Evolutionary conservation across 1,284 basidiomycete genomes (phyloP), one percentile per base, ranked within the genome.

Genomic region (Hymenochaete sp.): DNA sequence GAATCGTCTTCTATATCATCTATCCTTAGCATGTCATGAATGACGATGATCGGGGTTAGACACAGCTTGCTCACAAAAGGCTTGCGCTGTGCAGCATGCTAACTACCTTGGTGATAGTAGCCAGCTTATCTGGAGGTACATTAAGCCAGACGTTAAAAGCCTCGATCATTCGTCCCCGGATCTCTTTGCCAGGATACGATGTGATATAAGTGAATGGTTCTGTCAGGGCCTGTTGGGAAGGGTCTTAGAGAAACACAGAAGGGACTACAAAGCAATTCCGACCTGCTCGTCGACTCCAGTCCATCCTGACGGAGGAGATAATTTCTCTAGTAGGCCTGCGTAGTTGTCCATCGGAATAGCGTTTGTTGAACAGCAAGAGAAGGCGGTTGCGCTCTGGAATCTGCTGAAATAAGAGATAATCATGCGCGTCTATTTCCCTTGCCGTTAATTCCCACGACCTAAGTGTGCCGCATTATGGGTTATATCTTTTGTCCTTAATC

Each of bases 1-100:
- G 92, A 91, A 53, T 89, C 87, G 58, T 99, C 96, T 63, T 99
- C 92, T 29, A 99, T 95, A 60, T 99, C 96, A 61, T 98, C 96
- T 57, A 99, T 82, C 54, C 90, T 11, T 16, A 22, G n/a, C 43
- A 16, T 7, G 7, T 6, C 35, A 45, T 36, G 26, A 36, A 7
- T 42, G 37, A 31, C n/a, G 53, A 45, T 50, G 4, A 38, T 44
- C 38, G 13, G 22, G 48, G 52, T 40, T 51, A 29, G 25, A 28
- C 6, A 28, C 13, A 13, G 19, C 28, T 16, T 3, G 66, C 80
- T 58, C 57, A 91, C 93, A 99, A 73, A 29, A 99, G 68, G 59
- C 89, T 95, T 1, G 93, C 91, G 41, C 83, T 92, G 56, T 99
- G 96, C 27, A 99, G 72, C 89, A 95, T 97, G 53, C 80, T 81